Conservation (phyloP, 2,329 filamentous ascomycete species). For the Alternaria sp. region DNA sequence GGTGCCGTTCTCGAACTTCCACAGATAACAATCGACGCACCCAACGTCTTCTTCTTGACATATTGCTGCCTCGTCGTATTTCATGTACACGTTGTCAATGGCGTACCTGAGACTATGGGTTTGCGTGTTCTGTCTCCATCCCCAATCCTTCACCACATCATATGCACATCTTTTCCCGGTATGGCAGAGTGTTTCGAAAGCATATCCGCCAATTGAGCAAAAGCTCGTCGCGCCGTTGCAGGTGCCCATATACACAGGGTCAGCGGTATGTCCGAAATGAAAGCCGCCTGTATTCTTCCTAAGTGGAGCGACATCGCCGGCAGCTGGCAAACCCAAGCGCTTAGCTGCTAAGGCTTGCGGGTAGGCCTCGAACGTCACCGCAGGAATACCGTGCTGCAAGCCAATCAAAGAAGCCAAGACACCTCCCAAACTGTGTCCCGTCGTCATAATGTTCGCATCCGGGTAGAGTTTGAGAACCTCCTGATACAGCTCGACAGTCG, state of each 20-base stretch:
- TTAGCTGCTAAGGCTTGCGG: conserved; percentile 47
- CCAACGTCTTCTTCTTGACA: conserved; percentile 46
- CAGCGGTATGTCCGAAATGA: conserved; percentile 48
- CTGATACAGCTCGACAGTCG: conserved; percentile 44
- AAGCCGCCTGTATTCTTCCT: conserved; percentile 46
- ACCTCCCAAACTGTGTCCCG: conserved; percentile 47
- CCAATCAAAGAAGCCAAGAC: conserved; percentile 48
- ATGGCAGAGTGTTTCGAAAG: conserved; percentile 48
- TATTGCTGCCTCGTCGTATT: conserved; percentile 44
- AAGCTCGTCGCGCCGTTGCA: conserved; percentile 48
- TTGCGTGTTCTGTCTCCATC: conserved; percentile 46
- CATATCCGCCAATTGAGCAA: conserved; percentile 48
- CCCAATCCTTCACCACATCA: conserved; percentile 49
- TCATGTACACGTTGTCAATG: conserved; percentile 47
- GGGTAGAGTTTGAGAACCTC: conserved; percentile 47
- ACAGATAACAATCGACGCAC: conserved; percentile 48
- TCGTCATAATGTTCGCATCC: conserved; percentile 44
- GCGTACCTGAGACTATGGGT: conserved; percentile 45
- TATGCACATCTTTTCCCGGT: conserved; percentile 48
- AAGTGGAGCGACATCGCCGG: conserved; percentile 41
- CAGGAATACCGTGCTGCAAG: conserved; percentile 43
- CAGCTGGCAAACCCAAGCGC: conserved; percentile 41
- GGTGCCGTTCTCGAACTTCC: conserved; percentile 49
- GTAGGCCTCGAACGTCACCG: conserved; percentile 47
- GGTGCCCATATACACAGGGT: conserved; percentile 50